phyloP scores from a whole-genome alignment of 169 alveolate genomes.

The Babesia gibsoni region DNA sequence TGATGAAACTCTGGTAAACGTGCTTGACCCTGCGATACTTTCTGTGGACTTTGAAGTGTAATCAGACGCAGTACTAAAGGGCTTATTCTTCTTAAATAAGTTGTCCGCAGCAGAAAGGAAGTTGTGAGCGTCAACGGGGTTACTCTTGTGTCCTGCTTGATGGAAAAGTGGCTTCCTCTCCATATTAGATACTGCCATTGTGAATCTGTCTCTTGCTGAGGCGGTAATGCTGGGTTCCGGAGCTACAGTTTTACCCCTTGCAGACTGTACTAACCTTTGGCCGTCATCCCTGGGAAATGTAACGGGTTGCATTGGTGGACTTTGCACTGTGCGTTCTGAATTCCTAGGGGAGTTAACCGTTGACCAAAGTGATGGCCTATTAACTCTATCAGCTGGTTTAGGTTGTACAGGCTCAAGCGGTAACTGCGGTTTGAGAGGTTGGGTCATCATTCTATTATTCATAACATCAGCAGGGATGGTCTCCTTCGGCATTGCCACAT shows the following conservation, averaged over 20 bases:
- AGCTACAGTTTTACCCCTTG: neutral
- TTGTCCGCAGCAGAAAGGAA: neutral
- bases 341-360: constrained; percentile 21
- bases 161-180: constrained; percentile 21
- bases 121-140: neutral
- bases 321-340: neutral
- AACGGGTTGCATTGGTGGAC: neutral
- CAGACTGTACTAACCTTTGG: neutral
- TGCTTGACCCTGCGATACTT: too few species aligned
- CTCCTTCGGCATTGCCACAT: neutral
- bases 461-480: neutral
- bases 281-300: constrained; percentile 2
- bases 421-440: neutral
- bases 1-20: too few species aligned
- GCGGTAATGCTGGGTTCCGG: neutral
- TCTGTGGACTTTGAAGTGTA: too few species aligned
- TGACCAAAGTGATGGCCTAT: constrained; percentile 21
- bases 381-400: neutral
- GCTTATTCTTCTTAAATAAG: neutral
- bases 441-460: neutral
- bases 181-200: neutral
- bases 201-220: constrained; percentile 11
- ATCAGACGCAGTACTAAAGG: too few species aligned
- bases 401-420: neutral
- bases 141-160: neutral